Conservation (phyloP, 1,284 basidiomycete species). For the Ustilago hordei region DNA sequence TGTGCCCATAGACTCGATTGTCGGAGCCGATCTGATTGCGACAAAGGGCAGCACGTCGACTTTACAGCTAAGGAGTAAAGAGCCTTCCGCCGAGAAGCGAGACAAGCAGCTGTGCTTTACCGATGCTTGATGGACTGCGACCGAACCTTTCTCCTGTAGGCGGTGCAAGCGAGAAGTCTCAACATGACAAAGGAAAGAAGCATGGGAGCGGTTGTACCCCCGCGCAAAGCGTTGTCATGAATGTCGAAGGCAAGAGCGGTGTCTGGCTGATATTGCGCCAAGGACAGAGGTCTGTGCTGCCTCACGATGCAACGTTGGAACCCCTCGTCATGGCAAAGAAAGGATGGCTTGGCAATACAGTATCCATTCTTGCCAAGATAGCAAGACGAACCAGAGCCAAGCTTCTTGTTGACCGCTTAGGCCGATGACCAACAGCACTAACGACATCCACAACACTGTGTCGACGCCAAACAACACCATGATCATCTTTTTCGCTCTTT, state of each 20-base stretch:
- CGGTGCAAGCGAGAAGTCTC: not conserved
- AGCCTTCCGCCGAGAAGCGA: not conserved
- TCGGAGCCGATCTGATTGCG: not conserved
- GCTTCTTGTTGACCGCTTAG: not conserved
- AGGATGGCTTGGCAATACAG: not conserved
- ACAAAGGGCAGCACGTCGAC: not conserved
- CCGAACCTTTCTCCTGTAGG: not conserved
- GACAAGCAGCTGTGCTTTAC: not conserved
- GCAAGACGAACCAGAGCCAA: not conserved
- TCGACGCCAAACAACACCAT: not conserved
- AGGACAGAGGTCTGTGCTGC: constrained; percentile 25
- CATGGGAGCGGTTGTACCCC: not conserved
- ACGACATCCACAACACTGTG: not conserved
- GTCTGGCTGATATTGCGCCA: constrained; percentile 10
- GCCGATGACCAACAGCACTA: not conserved
- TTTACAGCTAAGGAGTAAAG: not conserved
- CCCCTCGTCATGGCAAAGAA: not conserved
- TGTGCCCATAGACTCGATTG: not conserved
- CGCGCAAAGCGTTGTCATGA: not conserved
- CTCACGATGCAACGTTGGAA: not conserved
- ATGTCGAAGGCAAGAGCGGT: not conserved
- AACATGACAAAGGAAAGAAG: not conserved
- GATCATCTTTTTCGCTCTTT: not conserved
- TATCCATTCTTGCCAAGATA: not conserved
- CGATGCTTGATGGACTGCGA: not conserved